Conservation (phyloP, 331 rosid species). For the Stylosanthes scabra region DNA sequence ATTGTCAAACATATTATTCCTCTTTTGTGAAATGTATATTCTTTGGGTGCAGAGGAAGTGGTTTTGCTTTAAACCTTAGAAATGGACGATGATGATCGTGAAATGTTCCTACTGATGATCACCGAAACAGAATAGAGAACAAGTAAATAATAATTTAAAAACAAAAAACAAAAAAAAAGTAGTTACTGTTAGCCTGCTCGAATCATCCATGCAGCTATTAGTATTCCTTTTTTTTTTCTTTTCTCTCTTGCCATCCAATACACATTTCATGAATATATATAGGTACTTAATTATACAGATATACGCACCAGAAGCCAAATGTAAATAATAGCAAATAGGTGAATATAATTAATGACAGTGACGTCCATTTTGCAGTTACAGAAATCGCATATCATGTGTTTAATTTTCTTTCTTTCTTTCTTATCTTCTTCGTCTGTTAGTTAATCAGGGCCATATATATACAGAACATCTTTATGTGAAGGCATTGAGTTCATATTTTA, state of each 20-base stretch:
- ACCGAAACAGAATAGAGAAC: slow-evolving; percentile 23
- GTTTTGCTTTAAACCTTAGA: slow-evolving; percentile 48
- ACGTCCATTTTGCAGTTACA: background rate
- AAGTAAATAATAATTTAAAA: background rate
- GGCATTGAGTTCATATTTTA: slow-evolving; percentile 7
- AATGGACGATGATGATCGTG: slow-evolving; percentile 27
- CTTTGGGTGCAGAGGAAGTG: slow-evolving; percentile 44
- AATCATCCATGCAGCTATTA: slow-evolving; percentile 23
- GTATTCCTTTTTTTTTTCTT: slow-evolving; percentile 26
- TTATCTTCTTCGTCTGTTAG: background rate
- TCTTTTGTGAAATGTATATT: background rate
- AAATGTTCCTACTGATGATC: slow-evolving; percentile 24
- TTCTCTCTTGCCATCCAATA: slow-evolving; percentile 34
- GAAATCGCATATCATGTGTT: background rate
- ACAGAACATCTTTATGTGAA: background rate
- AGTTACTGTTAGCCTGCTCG: slow-evolving; percentile 5
- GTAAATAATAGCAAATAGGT: slow-evolving; percentile 32
- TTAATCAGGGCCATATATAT: background rate
- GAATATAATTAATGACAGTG: slow-evolving; percentile 9
- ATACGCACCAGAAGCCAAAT: slow-evolving; percentile 13
- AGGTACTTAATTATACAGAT: slow-evolving; percentile 9
- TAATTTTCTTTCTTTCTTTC: too few relatives aligned
- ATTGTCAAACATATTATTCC: too few relatives aligned
- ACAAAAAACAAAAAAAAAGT: background rate
- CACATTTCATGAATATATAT: slow-evolving; percentile 23